Percentiles rank a stretch among this genome's conserved stretches.
These are phyloP conservation scores for Cyclotella sp. DNA, from an alignment of 108 stramenopile genomes.

Conservation along the genomic window DNA sequence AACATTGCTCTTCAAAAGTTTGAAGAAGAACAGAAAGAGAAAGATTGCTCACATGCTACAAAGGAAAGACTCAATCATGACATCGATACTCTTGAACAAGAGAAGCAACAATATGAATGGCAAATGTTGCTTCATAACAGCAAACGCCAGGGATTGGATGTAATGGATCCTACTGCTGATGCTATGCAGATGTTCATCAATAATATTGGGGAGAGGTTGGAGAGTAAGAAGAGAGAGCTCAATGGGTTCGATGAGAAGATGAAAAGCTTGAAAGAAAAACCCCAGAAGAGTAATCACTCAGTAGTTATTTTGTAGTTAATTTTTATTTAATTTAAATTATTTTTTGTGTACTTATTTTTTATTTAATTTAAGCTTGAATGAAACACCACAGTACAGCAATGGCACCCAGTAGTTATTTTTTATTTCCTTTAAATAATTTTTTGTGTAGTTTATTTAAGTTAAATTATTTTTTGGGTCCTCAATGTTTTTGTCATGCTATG, in stretches of 20 bases:
- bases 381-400: constrained; percentile 13
- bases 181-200: constrained; percentile 8
- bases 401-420: neutral
- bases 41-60: neutral
- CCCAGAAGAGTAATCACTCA: constrained; percentile 13
- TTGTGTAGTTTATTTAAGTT: too few species aligned
- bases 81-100: neutral
- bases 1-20: neutral
- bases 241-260: neutral
- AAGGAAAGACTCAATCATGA: neutral
- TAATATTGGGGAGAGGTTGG: neutral
- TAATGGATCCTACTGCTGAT: neutral
- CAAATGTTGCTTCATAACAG: neutral
- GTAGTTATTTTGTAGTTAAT: too few species aligned
- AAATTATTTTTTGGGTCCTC: too few species aligned
- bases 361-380: neutral
- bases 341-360: too few species aligned
- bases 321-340: too few species aligned
- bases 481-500: too few species aligned
- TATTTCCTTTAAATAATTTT: too few species aligned
- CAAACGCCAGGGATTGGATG: neutral
- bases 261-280: neutral
- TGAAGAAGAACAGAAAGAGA: constrained; percentile 1
- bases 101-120: constrained; percentile 8
- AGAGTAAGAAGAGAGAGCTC: neutral